Evolutionary conservation across 1,139 yeast species (phyloP).

Genomic region (Chernovozyma aurita): DNA sequence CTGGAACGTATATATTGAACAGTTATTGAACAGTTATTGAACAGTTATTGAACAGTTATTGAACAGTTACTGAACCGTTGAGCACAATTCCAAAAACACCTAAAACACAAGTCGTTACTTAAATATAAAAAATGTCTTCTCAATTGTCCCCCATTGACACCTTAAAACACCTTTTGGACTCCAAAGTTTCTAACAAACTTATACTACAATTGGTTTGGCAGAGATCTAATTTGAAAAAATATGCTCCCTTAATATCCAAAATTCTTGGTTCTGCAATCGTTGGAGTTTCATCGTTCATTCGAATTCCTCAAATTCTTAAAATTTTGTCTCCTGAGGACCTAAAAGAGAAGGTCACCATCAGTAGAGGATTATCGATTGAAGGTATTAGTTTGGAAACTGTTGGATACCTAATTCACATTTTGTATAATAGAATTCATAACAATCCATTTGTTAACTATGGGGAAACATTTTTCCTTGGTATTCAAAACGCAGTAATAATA

Average conservation of each 20-base stretch:
- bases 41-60: too few relatives aligned
- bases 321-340: constrained; percentile 27
- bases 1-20: too few relatives aligned
- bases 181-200: constrained; percentile 37
- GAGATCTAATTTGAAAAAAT: constrained; percentile 33
- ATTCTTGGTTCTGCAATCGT: constrained; percentile 35
- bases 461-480: constrained; percentile 36
- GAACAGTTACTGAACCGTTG: too few relatives aligned
- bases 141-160: constrained; percentile 12
- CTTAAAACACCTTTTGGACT: constrained; percentile 34
- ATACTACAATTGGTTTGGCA: constrained; percentile 37
- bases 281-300: constrained; percentile 37
- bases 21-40: too few relatives aligned
- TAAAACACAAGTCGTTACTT: too few relatives aligned
- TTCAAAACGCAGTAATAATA: constrained; percentile 37
- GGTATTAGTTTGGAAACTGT: constrained; percentile 37
- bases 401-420: constrained; percentile 37
- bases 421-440: constrained; percentile 34
- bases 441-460: constrained; percentile 41
- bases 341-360: constrained; percentile 26
- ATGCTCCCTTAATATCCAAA: constrained; percentile 31
- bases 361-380: constrained; percentile 35
- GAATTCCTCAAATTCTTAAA: constrained; percentile 41
- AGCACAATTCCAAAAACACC: too few relatives aligned
- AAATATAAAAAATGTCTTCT: too few relatives aligned